Evolutionary conservation across 2,329 filamentous ascomycete genomes (phyloP).

Genomic region (Coniochaeta sp.): DNA sequence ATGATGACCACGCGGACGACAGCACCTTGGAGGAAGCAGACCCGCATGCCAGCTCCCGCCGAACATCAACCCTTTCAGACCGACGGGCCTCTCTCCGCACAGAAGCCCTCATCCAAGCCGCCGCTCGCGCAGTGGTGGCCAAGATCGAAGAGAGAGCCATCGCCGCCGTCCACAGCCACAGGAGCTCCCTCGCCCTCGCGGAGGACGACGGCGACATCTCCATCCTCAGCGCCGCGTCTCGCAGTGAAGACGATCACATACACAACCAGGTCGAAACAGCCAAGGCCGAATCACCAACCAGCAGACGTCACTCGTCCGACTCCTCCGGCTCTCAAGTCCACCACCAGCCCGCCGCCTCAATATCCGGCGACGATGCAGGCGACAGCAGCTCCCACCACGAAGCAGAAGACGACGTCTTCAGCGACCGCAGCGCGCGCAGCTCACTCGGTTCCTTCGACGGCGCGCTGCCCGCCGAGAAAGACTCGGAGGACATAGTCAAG

Average conservation of each 20-base stretch:
- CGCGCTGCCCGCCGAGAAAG: neutral
- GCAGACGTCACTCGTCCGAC: slow-evolving; percentile 3
- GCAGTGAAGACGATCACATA: slow-evolving; percentile 4
- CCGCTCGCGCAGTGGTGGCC: slow-evolving; percentile 42
- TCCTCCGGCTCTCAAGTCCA: slow-evolving; percentile 14
- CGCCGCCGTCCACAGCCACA: neutral
- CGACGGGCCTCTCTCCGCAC: slow-evolving; percentile 36
- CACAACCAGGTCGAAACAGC: slow-evolving; percentile 6
- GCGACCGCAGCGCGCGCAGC: slow-evolving; percentile 48
- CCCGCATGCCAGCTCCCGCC: slow-evolving; percentile 5
- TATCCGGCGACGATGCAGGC: slow-evolving; percentile 18
- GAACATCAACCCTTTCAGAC: slow-evolving; percentile 13
- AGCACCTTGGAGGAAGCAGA: slow-evolving; percentile 2
- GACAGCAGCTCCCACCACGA: slow-evolving; percentile 45
- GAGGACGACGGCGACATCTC: slow-evolving; percentile 13
- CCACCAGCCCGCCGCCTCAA: slow-evolving; percentile 11
- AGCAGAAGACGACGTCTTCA: slow-evolving; percentile 51
- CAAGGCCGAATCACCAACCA: neutral
- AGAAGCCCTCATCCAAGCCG: slow-evolving; percentile 45
- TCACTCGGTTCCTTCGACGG: slow-evolving; percentile 44
- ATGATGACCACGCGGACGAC: slow-evolving; percentile 1
- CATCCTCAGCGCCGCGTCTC: slow-evolving; percentile 10
- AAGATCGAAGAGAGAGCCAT: slow-evolving; percentile 33
- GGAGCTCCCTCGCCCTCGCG: slow-evolving; percentile 4
- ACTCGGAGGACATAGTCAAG: slow-evolving; percentile 5